Evolutionary conservation across 805 yeast species (phyloP).

Genomic region (Millerozyma miso): DNA sequence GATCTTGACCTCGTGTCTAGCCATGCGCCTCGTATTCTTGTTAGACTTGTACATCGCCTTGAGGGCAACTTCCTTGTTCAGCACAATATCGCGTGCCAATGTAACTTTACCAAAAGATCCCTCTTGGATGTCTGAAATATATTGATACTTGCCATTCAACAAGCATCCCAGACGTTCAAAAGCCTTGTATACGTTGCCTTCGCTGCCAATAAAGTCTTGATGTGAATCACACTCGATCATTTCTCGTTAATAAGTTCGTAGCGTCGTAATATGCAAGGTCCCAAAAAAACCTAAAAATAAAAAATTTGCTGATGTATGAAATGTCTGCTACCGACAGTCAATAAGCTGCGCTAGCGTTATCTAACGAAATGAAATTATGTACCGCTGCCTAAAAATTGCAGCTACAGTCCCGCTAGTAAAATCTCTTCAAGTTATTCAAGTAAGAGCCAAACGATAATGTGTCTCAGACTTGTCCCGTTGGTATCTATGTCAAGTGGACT

Average conservation of each 20-base stretch:
- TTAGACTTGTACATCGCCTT: conserved; percentile 48
- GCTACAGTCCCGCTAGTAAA: too few relatives aligned
- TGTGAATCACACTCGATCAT: background rate
- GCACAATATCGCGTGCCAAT: conserved; percentile 40
- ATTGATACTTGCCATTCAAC: conserved; percentile 39
- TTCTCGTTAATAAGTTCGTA: background rate
- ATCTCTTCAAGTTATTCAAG: too few relatives aligned
- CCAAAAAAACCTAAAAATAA: background rate
- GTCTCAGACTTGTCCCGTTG: too few relatives aligned
- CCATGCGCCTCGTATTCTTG: conserved; percentile 42
- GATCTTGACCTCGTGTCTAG: conserved; percentile 50
- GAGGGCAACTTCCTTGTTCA: conserved; percentile 43
- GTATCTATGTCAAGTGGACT: too few relatives aligned
- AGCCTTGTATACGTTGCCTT: conserved; percentile 8
- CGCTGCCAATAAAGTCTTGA: background rate
- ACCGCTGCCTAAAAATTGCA: too few relatives aligned
- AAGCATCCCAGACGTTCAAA: conserved; percentile 10
- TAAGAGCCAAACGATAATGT: too few relatives aligned
- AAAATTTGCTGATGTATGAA: background rate
- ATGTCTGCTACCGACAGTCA: too few relatives aligned
- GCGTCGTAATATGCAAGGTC: background rate
- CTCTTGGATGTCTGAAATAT: conserved; percentile 43
- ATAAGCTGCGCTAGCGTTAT: background rate
- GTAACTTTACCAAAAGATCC: conserved; percentile 64
- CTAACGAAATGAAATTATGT: background rate